Percentiles rank a stretch among this genome's conserved stretches.
These are phyloP conservation scores for Zygosaccharomyces pseudobailii DNA, from an alignment of 1,139 yeast genomes.

Conservation along the genomic window DNA sequence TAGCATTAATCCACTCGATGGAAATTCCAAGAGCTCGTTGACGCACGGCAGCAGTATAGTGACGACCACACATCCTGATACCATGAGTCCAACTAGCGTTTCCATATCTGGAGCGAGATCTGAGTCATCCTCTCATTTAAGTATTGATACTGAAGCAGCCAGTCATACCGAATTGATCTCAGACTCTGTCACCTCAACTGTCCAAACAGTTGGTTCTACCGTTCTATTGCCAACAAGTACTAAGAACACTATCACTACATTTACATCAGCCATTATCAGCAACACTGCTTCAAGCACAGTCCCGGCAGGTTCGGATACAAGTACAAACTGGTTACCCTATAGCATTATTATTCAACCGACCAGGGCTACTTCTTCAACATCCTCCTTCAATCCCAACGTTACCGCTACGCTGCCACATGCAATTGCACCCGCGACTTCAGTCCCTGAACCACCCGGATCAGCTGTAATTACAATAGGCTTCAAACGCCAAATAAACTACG, in stretches of 20 bases:
- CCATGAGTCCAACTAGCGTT: too few relatives aligned
- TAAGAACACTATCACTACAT: not conserved
- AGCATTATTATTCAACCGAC: constrained; percentile 14
- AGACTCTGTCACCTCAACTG: not conserved
- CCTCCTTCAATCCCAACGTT: constrained; percentile 14
- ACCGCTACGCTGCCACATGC: constrained; percentile 51
- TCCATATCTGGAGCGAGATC: too few relatives aligned
- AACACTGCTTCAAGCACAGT: not conserved
- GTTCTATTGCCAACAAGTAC: not conserved
- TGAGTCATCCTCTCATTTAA: too few relatives aligned
- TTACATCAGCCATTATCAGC: not conserved
- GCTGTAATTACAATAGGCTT: constrained; percentile 59
- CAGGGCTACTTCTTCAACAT: constrained; percentile 2
- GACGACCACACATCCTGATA: too few relatives aligned
- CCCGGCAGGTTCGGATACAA: not conserved
- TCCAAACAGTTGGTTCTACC: not conserved
- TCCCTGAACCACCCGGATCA: constrained; percentile 37
- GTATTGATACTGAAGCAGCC: not conserved
- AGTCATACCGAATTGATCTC: not conserved
- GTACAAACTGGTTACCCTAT: constrained; percentile 16
- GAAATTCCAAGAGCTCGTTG: too few relatives aligned
- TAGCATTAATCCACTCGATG: too few relatives aligned
- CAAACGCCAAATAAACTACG: constrained; percentile 57
- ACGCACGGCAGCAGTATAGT: too few relatives aligned
- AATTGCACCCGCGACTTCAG: constrained; percentile 44